Base-by-base conservation (phyloP, 257 asterid species). In the Lithospermum erythrorhizon region DNA sequence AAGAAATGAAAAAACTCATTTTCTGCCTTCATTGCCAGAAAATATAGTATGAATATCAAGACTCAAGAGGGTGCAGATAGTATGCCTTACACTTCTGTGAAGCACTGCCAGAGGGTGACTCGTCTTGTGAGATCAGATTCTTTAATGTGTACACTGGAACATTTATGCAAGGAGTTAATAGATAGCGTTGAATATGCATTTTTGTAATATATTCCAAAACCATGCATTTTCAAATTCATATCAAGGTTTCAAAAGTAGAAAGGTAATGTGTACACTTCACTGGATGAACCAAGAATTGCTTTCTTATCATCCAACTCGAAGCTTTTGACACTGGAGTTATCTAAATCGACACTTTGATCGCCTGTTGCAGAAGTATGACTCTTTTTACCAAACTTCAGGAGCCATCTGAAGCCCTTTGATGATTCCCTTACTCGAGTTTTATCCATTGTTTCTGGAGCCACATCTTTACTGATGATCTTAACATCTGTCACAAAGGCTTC, bases 301-400 rank as follows among this genome's bases (percentile, higher is more conserved):
- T 75, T 73, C 72, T 22, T 70, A 68, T 60, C 68, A 14, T 76
- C 73, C 37, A 75, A 84, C 81, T 71, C 76, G 61, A 58, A 24
- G 65, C 83, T 77, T 71, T 76, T 79, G 45, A 72, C 66, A 71
- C 74, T 68, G 53, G 76, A 61, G 55, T 76, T 75, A 48, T 82
- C 93, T 23, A 89, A 78, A 70, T 85, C 89, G 53, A 75, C 70
- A 78, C 84, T 84, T 76, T 68, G 86, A 72, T 84, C 89, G 32
- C 70, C 78, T 66, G 88, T 72, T 32, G 85, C 63, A 19, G 94
- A 77, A 60, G 74, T 70, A 23, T 73, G 80, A 72, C 70, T 83
- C 83, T 88, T 91, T 81, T 88, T 91, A 69, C 87, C 94, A 68
- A 91, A 91, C 79, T 65, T 91, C 80, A 91, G 62, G 61, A 91